These are phyloP conservation scores for Colletotrichum aenigma DNA, from an alignment of 2,329 filamentous ascomycete species.

Conservation along the genomic window DNA sequence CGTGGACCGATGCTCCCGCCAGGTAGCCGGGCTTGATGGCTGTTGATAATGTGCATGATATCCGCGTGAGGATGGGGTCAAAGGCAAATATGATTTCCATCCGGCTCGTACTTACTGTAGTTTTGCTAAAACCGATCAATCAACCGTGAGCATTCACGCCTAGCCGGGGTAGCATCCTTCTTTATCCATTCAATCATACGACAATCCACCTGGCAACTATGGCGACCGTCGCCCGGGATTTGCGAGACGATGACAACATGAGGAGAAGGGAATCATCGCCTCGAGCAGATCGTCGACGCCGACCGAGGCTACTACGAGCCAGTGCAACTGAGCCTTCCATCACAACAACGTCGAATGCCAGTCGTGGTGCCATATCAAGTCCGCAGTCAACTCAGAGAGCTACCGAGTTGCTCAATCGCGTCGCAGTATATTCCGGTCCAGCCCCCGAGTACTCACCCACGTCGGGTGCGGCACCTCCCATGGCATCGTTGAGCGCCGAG, in stretches of 20 bases:
- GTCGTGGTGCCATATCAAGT: slow-evolving; percentile 53
- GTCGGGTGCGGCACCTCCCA: slow-evolving; percentile 35
- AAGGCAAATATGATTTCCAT: not conserved
- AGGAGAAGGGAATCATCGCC: slow-evolving; percentile 42
- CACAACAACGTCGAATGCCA: slow-evolving; percentile 55
- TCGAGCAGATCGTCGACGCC: slow-evolving; percentile 41
- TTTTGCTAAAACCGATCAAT: not conserved
- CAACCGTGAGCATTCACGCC: not conserved
- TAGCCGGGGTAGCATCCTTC: not conserved
- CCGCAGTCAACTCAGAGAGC: slow-evolving; percentile 55
- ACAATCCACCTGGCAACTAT: not conserved
- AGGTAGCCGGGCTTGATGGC: slow-evolving; percentile 1
- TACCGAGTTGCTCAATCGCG: slow-evolving; percentile 58
- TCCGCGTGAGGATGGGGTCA: not conserved
- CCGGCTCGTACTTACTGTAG: not conserved
- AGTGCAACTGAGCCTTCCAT: slow-evolving; percentile 63
- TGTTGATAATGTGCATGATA: slow-evolving; percentile 12
- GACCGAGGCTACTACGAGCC: slow-evolving; percentile 59
- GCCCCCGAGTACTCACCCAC: slow-evolving; percentile 12
- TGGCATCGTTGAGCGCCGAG: slow-evolving; percentile 38
- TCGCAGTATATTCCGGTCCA: slow-evolving; percentile 50
- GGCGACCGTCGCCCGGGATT: slow-evolving; percentile 10
- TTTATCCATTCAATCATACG: not conserved
- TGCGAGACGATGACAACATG: slow-evolving; percentile 1
- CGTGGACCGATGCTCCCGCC: slow-evolving; percentile 9